A percentile compares a stretch with the other conserved stretches of the same genome.
These are phyloP conservation scores for Tylopilus subfusipes DNA, from an alignment of 768 basidiomycete genomes.

Conservation along the genomic window DNA sequence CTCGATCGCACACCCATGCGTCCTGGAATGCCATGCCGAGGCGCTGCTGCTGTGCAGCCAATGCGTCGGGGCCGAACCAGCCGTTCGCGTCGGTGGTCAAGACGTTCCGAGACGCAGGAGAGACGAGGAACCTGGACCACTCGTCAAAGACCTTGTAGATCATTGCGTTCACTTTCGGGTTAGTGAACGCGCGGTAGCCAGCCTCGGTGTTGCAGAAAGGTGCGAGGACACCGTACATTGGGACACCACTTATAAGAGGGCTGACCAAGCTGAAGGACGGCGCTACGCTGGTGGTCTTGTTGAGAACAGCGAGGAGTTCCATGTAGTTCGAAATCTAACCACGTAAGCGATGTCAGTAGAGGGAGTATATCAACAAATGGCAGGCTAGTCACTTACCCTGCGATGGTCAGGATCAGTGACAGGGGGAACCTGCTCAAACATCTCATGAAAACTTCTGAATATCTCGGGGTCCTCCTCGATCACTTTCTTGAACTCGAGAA, in stretches of 20 bases:
- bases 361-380: neutral
- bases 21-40: conserved; percentile 32
- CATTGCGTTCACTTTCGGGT: conserved; percentile 41
- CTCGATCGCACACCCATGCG: conserved; percentile 41
- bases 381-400: conserved; percentile 3
- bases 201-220: conserved; percentile 21
- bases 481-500: conserved; percentile 22
- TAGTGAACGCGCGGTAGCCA: conserved; percentile 23
- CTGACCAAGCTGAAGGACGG: conserved; percentile 10
- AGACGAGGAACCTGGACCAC: conserved; percentile 48
- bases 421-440: conserved; percentile 19
- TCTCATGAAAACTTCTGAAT: conserved; percentile 23
- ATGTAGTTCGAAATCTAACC: neutral
- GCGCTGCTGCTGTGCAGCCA: conserved; percentile 3
- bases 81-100: conserved; percentile 38
- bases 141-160: conserved; percentile 48
- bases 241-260: conserved; percentile 20
- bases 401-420: neutral
- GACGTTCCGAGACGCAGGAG: conserved; percentile 40
- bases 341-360: neutral
- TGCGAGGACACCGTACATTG: conserved; percentile 18
- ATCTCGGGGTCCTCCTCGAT: conserved; percentile 22
- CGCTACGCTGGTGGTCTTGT: conserved; percentile 7
- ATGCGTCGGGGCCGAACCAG: conserved; percentile 46
- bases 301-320: conserved; percentile 7